These are phyloP conservation scores for Mrakia gelida DNA, from an alignment of 768 basidiomycete genomes.

Conservation along the genomic window DNA sequence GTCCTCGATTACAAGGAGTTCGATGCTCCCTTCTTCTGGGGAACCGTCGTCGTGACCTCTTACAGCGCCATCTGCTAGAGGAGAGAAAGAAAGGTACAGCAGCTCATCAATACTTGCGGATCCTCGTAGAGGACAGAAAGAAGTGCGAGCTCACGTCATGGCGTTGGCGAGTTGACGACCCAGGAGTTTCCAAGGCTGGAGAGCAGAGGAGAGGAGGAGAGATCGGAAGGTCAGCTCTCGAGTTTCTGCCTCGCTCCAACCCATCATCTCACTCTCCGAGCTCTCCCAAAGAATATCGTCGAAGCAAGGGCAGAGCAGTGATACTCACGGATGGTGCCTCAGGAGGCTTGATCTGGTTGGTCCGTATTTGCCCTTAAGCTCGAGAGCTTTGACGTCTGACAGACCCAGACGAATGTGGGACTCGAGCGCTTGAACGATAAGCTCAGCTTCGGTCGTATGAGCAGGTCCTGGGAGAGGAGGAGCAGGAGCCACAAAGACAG, in stretches of 20 bases:
- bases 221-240: too few species aligned
- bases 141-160: conserved; percentile 40
- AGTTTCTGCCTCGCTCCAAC: too few species aligned
- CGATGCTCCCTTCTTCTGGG: background rate
- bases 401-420: conserved; percentile 40
- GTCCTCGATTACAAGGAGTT: background rate
- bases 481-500: conserved; percentile 25
- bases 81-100: conserved; percentile 27
- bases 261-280: too few species aligned
- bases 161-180: conserved; percentile 47
- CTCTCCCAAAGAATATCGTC: too few species aligned
- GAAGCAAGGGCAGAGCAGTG: conserved; percentile 34
- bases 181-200: conserved; percentile 34
- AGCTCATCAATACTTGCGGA: too few species aligned
- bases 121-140: too few species aligned
- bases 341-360: conserved; percentile 44
- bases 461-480: conserved; percentile 56
- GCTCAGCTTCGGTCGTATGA: too few species aligned
- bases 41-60: background rate
- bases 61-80: background rate
- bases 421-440: conserved; percentile 46
- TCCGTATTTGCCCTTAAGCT: conserved; percentile 51
- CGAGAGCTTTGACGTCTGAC: conserved; percentile 47
- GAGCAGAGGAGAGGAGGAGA: too few species aligned
- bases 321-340: conserved; percentile 35